Conservation (phyloP, 2,329 filamentous ascomycete species). For the Moelleriella libera region DNA sequence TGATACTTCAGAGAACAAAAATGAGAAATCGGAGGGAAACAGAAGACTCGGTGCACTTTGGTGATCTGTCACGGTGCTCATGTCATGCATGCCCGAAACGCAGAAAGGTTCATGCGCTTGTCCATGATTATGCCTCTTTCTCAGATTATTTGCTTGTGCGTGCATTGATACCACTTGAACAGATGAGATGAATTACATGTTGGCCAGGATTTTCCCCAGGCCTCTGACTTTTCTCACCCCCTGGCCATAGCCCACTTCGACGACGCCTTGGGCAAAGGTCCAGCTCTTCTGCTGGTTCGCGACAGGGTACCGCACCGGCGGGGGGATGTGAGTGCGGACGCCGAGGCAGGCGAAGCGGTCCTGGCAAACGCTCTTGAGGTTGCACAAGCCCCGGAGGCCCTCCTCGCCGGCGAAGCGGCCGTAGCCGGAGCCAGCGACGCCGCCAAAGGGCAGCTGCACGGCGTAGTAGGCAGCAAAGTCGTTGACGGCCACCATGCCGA, state of each 20-base stretch:
- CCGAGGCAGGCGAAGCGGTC: slow-evolving; percentile 53
- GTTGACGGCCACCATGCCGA: slow-evolving; percentile 89
- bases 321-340: slow-evolving; percentile 64
- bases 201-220: slow-evolving; percentile 26
- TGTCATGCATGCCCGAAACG: no score
- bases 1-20: no score
- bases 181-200: slow-evolving; percentile 16
- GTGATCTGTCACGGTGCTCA: no score
- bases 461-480: slow-evolving; percentile 92
- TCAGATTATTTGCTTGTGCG: no score
- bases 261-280: slow-evolving; percentile 46
- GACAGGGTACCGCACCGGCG: slow-evolving; percentile 71
- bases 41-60: no score
- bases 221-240: slow-evolving; percentile 22
- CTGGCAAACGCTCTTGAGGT: slow-evolving; percentile 72
- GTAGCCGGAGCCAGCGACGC: slow-evolving; percentile 78
- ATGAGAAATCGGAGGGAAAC: no score
- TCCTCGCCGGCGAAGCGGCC: slow-evolving; percentile 87
- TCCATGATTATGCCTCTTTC: no score
- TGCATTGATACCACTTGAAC: no score
- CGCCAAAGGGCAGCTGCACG: slow-evolving; percentile 88
- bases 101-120: no score
- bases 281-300: slow-evolving; percentile 47
- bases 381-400: slow-evolving; percentile 72
- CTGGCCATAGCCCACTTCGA: slow-evolving; percentile 45